phyloP scores from a whole-genome alignment of 2,329 filamentous ascomycete species.

The Cordyceps farinosa region DNA sequence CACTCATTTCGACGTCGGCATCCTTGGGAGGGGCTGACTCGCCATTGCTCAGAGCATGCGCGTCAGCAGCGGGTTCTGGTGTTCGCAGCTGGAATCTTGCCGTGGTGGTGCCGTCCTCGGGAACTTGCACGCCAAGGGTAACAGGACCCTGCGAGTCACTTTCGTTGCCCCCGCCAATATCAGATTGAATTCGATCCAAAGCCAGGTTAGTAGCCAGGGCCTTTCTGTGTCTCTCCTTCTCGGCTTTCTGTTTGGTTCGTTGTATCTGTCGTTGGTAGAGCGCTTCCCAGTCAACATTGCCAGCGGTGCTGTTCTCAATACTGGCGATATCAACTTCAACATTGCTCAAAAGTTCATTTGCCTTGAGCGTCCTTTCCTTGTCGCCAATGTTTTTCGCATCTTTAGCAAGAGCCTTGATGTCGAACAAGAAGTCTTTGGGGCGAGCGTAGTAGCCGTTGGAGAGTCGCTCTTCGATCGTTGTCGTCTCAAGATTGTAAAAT shows the following conservation, averaged over 20 bases:
- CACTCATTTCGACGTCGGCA: conserved; percentile 61
- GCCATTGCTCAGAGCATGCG: conserved; percentile 52
- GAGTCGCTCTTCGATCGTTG: conserved; percentile 90
- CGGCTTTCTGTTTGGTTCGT: conserved; percentile 56
- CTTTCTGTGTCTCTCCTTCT: conserved; percentile 60
- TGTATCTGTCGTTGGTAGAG: conserved; percentile 71
- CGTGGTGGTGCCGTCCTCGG: conserved; percentile 45
- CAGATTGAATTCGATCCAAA: conserved; percentile 47
- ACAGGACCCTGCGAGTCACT: conserved; percentile 55
- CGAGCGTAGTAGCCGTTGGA: conserved; percentile 96
- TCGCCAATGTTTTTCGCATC: conserved; percentile 83
- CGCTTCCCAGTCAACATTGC: conserved; percentile 71
- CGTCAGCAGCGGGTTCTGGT: conserved; percentile 34
- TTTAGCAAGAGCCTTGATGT: conserved; percentile 79
- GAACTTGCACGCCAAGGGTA: conserved; percentile 62
- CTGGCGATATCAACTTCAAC: conserved; percentile 88
- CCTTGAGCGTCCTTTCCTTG: conserved; percentile 75
- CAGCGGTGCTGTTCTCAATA: conserved; percentile 64
- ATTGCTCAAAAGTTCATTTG: conserved; percentile 87
- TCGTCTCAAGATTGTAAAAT: conserved; percentile 91
- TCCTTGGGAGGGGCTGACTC: conserved; percentile 47
- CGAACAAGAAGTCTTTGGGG: conserved; percentile 81
- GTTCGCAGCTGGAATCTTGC: conserved; percentile 56
- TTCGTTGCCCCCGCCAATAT: conserved; percentile 48
- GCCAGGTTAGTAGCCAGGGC: conserved; percentile 51